phyloP scores from a whole-genome alignment of 352 stramenopile genomes.

The Phytophthora ramorum region DNA sequence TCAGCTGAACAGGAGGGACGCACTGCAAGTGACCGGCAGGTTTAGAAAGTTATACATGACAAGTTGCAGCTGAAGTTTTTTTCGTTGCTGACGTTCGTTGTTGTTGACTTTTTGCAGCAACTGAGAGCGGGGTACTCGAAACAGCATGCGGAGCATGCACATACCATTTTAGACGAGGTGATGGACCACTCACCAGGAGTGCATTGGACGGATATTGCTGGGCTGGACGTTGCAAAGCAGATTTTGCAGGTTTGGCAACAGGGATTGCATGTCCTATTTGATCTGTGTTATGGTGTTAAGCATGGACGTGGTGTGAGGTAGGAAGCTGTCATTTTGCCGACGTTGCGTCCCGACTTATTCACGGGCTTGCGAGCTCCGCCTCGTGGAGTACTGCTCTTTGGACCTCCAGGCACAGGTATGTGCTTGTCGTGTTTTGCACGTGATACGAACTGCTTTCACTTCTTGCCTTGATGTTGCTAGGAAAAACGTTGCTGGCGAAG shows the following conservation, averaged over 20 bases:
- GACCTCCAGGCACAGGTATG: conserved; percentile 77
- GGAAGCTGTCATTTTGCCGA: conserved; percentile 90
- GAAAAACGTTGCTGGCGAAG: conserved; percentile 87
- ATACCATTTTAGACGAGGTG: conserved; percentile 87
- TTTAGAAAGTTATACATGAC: neutral
- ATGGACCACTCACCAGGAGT: conserved; percentile 82
- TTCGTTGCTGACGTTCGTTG: neutral
- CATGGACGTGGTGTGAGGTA: conserved; percentile 22
- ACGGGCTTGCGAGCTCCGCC: conserved; percentile 74
- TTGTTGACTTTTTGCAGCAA: conserved; percentile 7
- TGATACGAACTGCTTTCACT: neutral
- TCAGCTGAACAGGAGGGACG: neutral
- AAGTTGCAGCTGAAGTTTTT: neutral
- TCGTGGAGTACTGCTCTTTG: conserved; percentile 82
- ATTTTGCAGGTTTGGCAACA: conserved; percentile 74
- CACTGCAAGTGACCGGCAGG: conserved; percentile 20
- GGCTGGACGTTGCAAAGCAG: conserved; percentile 85
- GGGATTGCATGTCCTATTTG: neutral
- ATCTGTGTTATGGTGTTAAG: neutral
- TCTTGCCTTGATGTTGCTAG: conserved; percentile 28
- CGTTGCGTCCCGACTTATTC: conserved; percentile 85
- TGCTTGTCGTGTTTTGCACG: neutral
- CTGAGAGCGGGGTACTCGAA: conserved; percentile 53
- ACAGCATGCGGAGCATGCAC: conserved; percentile 63
- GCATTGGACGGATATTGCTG: conserved; percentile 85